phyloP scores from a whole-genome alignment of 2,329 filamentous ascomycete genomes.

The Zelopaecilomyces penicillatus region DNA sequence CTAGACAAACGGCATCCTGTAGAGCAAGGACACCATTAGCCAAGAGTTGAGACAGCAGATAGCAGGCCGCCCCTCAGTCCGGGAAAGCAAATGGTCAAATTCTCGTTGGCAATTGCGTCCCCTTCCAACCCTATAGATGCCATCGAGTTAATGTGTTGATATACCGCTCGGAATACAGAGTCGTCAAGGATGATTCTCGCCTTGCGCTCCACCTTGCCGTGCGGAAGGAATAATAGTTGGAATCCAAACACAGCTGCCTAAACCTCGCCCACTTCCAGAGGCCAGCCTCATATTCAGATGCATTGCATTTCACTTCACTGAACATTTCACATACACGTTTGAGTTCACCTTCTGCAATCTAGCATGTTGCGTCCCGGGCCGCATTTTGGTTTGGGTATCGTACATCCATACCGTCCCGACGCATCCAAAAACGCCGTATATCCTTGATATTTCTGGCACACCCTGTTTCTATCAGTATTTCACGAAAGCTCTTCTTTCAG shows the following conservation, averaged over 20 bases:
- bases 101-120: constrained; percentile 20
- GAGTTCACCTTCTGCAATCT: neutral
- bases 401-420: constrained; percentile 11
- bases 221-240: constrained; percentile 35
- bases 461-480: constrained; percentile 16
- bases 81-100: constrained; percentile 39
- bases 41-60: constrained; percentile 21
- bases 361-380: constrained; percentile 1
- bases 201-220: constrained; percentile 70
- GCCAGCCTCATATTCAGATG: neutral
- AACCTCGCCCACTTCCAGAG: too few species aligned
- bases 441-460: constrained; percentile 6
- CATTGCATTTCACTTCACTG: neutral
- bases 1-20: neutral
- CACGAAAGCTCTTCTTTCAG: constrained; percentile 12
- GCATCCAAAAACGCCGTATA: constrained; percentile 6
- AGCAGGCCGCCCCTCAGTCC: constrained; percentile 23
- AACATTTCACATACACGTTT: too few species aligned
- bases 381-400: constrained; percentile 12
- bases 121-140: constrained; percentile 22
- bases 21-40: neutral
- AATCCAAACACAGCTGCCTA: too few species aligned
- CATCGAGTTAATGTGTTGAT: constrained; percentile 32
- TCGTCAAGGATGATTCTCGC: constrained; percentile 64
- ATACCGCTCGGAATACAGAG: constrained; percentile 71